Conservation (phyloP, 257 asterid species). For the Voacanga thouarsii region DNA sequence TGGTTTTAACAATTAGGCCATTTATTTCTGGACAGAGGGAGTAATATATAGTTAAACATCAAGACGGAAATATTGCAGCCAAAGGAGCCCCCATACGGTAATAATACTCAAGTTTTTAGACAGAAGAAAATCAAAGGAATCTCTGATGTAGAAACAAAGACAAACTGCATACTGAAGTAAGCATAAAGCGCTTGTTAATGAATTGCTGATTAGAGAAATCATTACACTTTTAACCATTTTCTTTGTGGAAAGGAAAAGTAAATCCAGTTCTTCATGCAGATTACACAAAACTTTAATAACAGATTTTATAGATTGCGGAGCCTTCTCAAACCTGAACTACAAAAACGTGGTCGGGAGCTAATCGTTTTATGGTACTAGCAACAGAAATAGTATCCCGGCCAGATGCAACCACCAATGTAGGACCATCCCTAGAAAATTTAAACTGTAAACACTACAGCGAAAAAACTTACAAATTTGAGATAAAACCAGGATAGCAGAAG, state of each 20-base stretch:
- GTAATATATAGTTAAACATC: neutral
- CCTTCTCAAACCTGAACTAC: constrained; percentile 68
- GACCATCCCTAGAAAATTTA: constrained; percentile 64
- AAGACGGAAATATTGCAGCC: neutral
- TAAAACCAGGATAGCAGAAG: neutral
- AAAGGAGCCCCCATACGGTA: neutral
- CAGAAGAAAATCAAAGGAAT: neutral
- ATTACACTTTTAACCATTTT: neutral
- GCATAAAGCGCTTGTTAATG: neutral
- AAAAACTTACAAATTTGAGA: neutral
- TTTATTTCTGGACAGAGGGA: too few species aligned
- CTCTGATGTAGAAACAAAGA: neutral
- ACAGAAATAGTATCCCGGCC: constrained; percentile 76
- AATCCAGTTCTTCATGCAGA: neutral
- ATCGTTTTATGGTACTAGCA: constrained; percentile 59
- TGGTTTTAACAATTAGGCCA: too few species aligned
- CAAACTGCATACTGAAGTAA: neutral
- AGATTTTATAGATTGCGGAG: constrained; percentile 9
- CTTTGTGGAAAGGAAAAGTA: neutral
- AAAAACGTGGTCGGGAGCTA: constrained; percentile 68
- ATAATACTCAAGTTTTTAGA: neutral
- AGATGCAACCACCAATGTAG: constrained; percentile 79
- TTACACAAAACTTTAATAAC: neutral
- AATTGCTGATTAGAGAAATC: neutral
- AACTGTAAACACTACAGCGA: constrained; percentile 20